These are phyloP conservation scores for Juncus inflexus DNA, from an alignment of 176 grass and related monocot species.

Conservation along the genomic window DNA sequence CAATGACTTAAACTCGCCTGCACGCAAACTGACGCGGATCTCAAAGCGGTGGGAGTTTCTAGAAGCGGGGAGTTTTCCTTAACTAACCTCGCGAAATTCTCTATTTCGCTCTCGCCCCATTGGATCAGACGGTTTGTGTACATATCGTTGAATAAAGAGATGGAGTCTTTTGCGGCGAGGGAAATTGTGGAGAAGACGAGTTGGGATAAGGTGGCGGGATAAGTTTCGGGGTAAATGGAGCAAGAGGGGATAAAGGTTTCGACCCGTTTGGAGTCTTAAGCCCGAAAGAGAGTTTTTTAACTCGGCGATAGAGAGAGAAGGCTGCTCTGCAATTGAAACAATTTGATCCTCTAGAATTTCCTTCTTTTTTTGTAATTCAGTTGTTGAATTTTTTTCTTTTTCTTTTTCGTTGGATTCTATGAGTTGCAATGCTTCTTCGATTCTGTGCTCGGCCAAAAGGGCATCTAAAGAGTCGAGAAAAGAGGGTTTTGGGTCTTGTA, in stretches of 20 bases:
- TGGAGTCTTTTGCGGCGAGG: constrained; percentile 61
- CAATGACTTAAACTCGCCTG: constrained; percentile 82
- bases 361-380: constrained; percentile 61
- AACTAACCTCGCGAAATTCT: constrained; percentile 72
- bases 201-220: constrained; percentile 75
- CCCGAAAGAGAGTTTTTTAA: constrained; percentile 62
- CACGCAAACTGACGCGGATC: constrained; percentile 72
- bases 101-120: constrained; percentile 86
- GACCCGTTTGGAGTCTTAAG: constrained; percentile 60
- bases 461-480: constrained; percentile 76
- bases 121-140: constrained; percentile 66
- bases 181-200: constrained; percentile 90
- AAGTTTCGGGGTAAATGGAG: constrained; percentile 74
- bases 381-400: constrained; percentile 38
- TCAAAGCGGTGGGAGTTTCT: constrained; percentile 73
- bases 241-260: constrained; percentile 78
- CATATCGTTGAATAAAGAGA: constrained; percentile 60
- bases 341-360: constrained; percentile 73
- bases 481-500: constrained; percentile 46
- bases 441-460: constrained; percentile 75
- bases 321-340: constrained; percentile 60
- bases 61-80: constrained; percentile 80
- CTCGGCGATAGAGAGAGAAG: constrained; percentile 59
- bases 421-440: constrained; percentile 62
- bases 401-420: constrained; percentile 50